Conservation (phyloP, 345 rosid genomes). For the Nephelium lappaceum region DNA sequence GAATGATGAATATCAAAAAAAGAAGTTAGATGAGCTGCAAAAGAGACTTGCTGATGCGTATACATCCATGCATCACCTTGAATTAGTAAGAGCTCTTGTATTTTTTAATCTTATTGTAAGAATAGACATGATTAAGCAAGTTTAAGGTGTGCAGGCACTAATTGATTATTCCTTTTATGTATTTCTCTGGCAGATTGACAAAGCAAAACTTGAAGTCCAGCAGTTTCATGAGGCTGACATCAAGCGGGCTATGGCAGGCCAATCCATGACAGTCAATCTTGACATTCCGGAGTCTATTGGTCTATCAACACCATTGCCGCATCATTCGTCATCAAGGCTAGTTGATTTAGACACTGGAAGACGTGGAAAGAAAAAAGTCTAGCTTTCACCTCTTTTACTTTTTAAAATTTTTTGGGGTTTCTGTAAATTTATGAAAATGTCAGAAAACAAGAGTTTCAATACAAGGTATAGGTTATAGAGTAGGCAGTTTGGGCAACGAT, state of each 20-base stretch:
- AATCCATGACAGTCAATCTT: conserved; percentile 56
- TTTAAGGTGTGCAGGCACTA: not conserved
- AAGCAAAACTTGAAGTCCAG: conserved; percentile 56
- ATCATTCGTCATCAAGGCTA: conserved; percentile 59
- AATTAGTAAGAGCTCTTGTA: conserved; percentile 50
- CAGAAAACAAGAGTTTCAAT: not conserved
- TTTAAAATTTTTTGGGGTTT: not conserved
- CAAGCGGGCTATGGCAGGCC: conserved; percentile 43
- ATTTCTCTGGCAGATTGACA: conserved; percentile 56
- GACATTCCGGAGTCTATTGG: conserved; percentile 95
- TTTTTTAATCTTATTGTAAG: not conserved
- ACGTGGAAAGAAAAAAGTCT: conserved; percentile 58
- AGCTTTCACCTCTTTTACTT: not conserved
- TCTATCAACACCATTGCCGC: conserved; percentile 52
- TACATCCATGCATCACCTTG: conserved; percentile 85
- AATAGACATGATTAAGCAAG: conserved; percentile 1
- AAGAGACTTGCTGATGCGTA: conserved; percentile 83
- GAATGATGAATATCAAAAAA: conserved; percentile 77
- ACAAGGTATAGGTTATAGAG: not conserved
- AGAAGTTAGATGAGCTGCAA: conserved; percentile 80
- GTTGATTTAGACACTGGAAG: conserved; percentile 52
- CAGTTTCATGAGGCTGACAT: conserved; percentile 45
- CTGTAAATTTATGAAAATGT: conserved; percentile 9
- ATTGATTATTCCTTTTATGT: conserved; percentile 16
- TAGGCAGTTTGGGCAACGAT: not conserved